Percentiles rank a stretch among this genome's conserved stretches.
Evolutionary conservation across 2,329 filamentous ascomycete species (phyloP).

Genomic region (Monilinia vaccinii-corymbosi): DNA sequence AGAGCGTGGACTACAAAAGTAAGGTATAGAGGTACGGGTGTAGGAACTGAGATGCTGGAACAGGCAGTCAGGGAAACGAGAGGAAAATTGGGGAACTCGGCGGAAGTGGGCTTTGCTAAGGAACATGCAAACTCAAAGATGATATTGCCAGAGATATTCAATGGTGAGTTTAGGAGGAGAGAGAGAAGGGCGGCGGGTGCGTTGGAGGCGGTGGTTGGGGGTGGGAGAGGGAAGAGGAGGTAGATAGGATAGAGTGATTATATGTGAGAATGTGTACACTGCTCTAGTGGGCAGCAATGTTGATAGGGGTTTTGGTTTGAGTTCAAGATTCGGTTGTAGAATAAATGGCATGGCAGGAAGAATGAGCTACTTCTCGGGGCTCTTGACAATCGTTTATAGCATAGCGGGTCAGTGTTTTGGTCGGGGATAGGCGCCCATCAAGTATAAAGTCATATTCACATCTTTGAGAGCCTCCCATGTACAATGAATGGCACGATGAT

Average conservation of each 20-base stretch:
- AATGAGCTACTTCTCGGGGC: not conserved
- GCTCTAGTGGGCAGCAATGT: not conserved
- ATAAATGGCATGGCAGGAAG: not conserved
- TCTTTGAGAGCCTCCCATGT: not conserved
- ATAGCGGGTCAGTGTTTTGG: not conserved
- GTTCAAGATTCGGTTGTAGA: not conserved
- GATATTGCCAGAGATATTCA: slow-evolving; percentile 55
- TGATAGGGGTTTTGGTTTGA: not conserved
- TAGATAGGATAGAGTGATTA: slow-evolving; percentile 10
- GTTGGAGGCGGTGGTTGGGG: slow-evolving; percentile 41
- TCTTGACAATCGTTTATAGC: not conserved
- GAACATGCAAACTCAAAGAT: slow-evolving; percentile 68
- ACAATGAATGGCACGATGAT: not conserved
- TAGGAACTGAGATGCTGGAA: slow-evolving; percentile 64
- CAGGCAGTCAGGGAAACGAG: slow-evolving; percentile 63
- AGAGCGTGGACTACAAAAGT: slow-evolving; percentile 73
- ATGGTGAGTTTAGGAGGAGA: slow-evolving; percentile 47
- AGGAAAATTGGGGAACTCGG: slow-evolving; percentile 58
- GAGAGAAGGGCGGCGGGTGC: slow-evolving; percentile 49
- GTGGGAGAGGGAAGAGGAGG: slow-evolving; percentile 19
- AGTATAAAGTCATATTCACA: not conserved
- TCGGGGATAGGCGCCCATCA: not conserved
- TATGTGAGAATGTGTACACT: not conserved
- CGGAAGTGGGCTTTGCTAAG: slow-evolving; percentile 60
- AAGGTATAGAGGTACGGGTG: slow-evolving; percentile 59